These are phyloP conservation scores for Boletus tylopilopsis DNA, from an alignment of 768 basidiomycete genomes.

Conservation along the genomic window DNA sequence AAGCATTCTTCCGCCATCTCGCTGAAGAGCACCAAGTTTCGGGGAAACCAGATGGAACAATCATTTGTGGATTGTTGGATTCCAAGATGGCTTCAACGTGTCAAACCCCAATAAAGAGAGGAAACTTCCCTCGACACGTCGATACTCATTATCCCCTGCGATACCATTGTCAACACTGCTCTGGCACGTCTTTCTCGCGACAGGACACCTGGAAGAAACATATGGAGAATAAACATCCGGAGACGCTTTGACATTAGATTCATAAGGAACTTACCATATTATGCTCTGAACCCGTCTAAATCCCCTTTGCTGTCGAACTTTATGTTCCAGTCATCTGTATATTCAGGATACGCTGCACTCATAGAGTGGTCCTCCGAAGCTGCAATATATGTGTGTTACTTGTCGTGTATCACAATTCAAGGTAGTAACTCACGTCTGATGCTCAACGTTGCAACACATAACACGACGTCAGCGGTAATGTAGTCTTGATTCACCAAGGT, in stretches of 20 bases:
- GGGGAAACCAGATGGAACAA: background rate
- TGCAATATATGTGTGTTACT: too few relatives aligned
- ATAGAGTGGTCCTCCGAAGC: too few relatives aligned
- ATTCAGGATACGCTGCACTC: too few relatives aligned
- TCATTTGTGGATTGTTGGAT: constrained; percentile 12
- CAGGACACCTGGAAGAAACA: constrained; percentile 16
- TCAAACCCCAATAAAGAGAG: background rate
- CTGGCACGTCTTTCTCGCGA: constrained; percentile 19
- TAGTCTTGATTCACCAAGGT: too few relatives aligned
- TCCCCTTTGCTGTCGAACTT: too few relatives aligned
- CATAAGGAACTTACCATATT: background rate
- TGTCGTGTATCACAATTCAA: too few relatives aligned
- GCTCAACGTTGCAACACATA: too few relatives aligned
- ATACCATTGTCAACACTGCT: constrained; percentile 11
- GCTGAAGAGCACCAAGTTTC: constrained; percentile 6
- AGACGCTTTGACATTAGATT: background rate
- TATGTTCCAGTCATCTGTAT: background rate
- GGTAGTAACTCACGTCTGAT: too few relatives aligned
- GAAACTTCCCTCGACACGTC: constrained; percentile 14
- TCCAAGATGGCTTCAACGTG: constrained; percentile 5
- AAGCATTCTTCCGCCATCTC: constrained; percentile 18
- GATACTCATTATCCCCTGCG: constrained; percentile 18
- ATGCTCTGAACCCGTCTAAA: background rate
- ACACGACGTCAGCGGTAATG: too few relatives aligned
- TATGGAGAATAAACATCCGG: constrained; percentile 6